Evolutionary conservation across 2,329 filamentous ascomycete species (phyloP).

Genomic region (Botryotinia globosa): DNA sequence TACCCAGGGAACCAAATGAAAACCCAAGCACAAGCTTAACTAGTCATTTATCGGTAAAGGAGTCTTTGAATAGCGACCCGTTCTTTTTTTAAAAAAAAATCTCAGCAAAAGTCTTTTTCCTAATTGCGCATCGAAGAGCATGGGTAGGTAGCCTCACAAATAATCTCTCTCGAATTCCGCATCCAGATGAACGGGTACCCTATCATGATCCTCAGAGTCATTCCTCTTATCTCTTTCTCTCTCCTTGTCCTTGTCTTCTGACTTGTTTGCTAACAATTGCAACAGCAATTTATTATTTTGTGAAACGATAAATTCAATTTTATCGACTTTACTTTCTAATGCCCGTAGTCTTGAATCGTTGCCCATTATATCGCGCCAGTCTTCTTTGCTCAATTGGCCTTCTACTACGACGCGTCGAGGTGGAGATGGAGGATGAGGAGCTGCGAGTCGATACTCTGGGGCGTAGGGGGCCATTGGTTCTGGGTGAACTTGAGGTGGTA

Average conservation of each 20-base stretch:
- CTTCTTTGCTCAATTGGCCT: constrained; percentile 37
- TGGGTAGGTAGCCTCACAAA: constrained; percentile 33
- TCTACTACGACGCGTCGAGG: constrained; percentile 36
- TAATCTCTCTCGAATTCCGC: constrained; percentile 40
- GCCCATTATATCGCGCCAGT: constrained; percentile 39
- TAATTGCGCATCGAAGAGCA: constrained; percentile 17
- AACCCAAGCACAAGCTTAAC: neutral
- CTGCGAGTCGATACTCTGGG: constrained; percentile 11
- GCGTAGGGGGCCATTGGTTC: constrained; percentile 27
- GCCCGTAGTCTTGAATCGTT: constrained; percentile 36
- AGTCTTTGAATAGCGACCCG: constrained; percentile 36
- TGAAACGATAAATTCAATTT: constrained; percentile 36
- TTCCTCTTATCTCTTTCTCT: constrained; percentile 27
- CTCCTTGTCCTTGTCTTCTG: constrained; percentile 27
- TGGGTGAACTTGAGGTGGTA: constrained; percentile 33
- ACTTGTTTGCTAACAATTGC: constrained; percentile 33
- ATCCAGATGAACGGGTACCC: constrained; percentile 38
- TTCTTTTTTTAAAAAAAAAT: constrained; percentile 25
- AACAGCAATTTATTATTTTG: constrained; percentile 39
- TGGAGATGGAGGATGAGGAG: constrained; percentile 33
- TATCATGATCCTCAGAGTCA: constrained; percentile 31
- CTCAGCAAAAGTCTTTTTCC: constrained; percentile 28
- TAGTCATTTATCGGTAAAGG: constrained; percentile 32
- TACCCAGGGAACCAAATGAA: neutral
- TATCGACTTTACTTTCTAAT: constrained; percentile 37